phyloP scores from a whole-genome alignment of 176 grass and related monocot genomes.

The Elaeis guineensis region DNA sequence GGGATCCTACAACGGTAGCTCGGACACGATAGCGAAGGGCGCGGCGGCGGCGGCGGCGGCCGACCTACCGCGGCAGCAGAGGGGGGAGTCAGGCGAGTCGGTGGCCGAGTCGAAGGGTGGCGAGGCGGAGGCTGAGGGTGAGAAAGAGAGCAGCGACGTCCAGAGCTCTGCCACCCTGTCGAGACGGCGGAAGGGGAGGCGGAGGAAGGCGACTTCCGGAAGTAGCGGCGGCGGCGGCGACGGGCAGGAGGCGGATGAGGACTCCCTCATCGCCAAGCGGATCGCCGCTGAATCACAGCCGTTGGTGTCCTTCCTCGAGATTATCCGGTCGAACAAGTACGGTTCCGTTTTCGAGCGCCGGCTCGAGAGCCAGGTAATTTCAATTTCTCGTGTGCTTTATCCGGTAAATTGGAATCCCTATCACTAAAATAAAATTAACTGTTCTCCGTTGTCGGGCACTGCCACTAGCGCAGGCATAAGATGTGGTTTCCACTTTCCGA shows the following conservation, averaged over 20 bases:
- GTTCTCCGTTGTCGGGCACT: too few relatives aligned
- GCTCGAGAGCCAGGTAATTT: conserved; percentile 74
- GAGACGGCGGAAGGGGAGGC: not conserved
- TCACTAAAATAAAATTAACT: too few relatives aligned
- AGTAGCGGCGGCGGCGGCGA: not conserved
- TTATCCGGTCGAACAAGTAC: conserved; percentile 44
- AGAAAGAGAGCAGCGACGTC: not conserved
- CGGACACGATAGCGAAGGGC: not conserved
- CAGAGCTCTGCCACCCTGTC: conserved; percentile 5
- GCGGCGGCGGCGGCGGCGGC: not conserved
- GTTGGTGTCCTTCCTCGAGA: conserved; percentile 52
- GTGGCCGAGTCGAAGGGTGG: conserved; percentile 54
- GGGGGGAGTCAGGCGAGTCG: conserved; percentile 56
- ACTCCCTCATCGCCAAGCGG: conserved; percentile 1
- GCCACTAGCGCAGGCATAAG: too few relatives aligned
- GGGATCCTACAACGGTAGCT: conserved; percentile 19
- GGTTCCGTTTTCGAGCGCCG: conserved; percentile 67
- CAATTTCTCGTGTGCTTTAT: not conserved
- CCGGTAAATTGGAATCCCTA: too few relatives aligned
- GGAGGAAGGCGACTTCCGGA: not conserved
- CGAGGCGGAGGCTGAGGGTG: not conserved
- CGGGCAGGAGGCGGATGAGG: conserved; percentile 15
- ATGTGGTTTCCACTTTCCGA: too few relatives aligned
- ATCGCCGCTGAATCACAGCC: conserved; percentile 36
- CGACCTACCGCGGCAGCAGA: not conserved